A percentile compares a stretch with the other conserved stretches of the same genome.
Conservation (phyloP, 768 basidiomycete species). For the Ramaria rubella region DNA sequence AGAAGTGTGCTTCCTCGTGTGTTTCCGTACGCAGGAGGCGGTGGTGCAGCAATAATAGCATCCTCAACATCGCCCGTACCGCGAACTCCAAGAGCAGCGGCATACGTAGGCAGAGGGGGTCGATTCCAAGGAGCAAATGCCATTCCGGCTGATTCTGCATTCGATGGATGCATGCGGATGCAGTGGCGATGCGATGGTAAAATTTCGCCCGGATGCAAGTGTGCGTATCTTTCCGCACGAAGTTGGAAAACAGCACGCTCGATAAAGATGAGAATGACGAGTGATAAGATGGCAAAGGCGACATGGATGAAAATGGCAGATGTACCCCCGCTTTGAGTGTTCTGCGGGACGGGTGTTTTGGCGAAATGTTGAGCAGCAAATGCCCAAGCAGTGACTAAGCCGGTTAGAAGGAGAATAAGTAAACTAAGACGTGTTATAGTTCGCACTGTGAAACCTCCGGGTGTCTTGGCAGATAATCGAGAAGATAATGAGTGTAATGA, state of each 20-base stretch:
- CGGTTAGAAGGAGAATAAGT: conserved; percentile 27
- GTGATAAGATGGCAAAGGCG: conserved; percentile 44
- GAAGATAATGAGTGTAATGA: conserved; percentile 25
- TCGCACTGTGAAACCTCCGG: conserved; percentile 16
- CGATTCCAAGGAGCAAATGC: conserved; percentile 64
- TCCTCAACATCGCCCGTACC: conserved; percentile 77
- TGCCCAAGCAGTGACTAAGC: conserved; percentile 52
- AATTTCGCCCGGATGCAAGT: conserved; percentile 50
- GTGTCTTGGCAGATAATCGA: conserved; percentile 3
- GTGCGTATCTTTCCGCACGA: conserved; percentile 58
- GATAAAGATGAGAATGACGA: conserved; percentile 53
- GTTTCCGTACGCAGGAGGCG: conserved; percentile 74
- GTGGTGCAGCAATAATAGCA: conserved; percentile 55
- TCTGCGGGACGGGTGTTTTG: conserved; percentile 5
- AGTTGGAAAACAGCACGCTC: conserved; percentile 59
- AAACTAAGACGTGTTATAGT: conserved; percentile 15
- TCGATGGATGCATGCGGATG: conserved; percentile 28
- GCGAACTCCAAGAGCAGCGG: conserved; percentile 59
- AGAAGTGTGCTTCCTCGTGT: conserved; percentile 63
- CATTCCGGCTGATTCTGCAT: conserved; percentile 29
- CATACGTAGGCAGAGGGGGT: conserved; percentile 64
- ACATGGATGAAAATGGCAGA: conserved; percentile 55
- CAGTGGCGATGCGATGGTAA: conserved; percentile 15
- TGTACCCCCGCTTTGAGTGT: conserved; percentile 19
- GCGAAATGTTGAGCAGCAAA: conserved; percentile 28